Conservation (phyloP, 768 basidiomycete genomes). For the Tricholoma hemisulphureum region DNA sequence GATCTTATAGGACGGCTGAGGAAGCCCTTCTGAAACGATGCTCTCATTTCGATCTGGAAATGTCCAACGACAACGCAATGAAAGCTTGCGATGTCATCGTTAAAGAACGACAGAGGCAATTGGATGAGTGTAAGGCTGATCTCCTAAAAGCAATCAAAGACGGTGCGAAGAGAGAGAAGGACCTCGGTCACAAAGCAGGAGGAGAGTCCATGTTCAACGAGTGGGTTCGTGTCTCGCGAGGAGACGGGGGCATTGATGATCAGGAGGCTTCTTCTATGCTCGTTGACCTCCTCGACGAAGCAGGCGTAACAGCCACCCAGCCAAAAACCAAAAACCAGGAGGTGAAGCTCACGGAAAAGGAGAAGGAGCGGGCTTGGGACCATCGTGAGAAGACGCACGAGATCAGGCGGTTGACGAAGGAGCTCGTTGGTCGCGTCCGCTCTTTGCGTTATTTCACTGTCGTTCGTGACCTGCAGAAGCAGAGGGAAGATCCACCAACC, state of each 20-base stretch:
- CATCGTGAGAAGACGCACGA: conserved; percentile 87
- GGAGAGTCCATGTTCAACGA: conserved; percentile 81
- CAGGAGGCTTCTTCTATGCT: conserved; percentile 68
- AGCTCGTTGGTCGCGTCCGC: conserved; percentile 85
- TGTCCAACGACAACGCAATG: conserved; percentile 71
- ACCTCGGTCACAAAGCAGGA: conserved; percentile 51
- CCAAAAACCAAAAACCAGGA: conserved; percentile 56
- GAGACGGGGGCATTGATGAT: conserved; percentile 71
- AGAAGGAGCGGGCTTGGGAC: conserved; percentile 69
- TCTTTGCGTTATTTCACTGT: conserved; percentile 91
- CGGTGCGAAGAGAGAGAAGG: conserved; percentile 68
- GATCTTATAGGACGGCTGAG: conserved; percentile 65
- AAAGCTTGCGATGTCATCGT: conserved; percentile 93
- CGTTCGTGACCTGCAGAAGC: conserved; percentile 84
- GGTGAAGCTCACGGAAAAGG: conserved; percentile 49
- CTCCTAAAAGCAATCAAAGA: conserved; percentile 63
- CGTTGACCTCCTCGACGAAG: conserved; percentile 57
- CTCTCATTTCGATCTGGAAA: conserved; percentile 89
- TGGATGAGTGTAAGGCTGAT: conserved; percentile 76
- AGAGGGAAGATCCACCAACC: conserved; percentile 55
- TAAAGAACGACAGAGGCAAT: conserved; percentile 72
- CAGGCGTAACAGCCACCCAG: conserved; percentile 47
- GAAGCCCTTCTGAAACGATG: conserved; percentile 94
- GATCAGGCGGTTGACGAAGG: conserved; percentile 80
- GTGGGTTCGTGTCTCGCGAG: conserved; percentile 65